Evolutionary conservation across 768 basidiomycete genomes (phyloP).

Genomic region (Hydnomerulius pinastri): DNA sequence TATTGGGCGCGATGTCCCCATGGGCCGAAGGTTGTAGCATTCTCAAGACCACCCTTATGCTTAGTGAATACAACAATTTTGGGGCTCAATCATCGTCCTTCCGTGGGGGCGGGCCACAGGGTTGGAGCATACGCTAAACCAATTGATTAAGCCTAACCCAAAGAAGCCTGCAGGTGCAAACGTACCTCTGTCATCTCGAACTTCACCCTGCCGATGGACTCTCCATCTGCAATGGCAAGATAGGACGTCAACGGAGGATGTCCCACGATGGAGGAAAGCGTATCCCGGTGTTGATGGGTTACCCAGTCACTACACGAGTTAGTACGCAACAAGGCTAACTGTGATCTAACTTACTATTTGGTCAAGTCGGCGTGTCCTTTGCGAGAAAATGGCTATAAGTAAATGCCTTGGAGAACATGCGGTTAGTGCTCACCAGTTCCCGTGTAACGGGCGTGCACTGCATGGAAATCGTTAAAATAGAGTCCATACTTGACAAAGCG

Average conservation of each 20-base stretch:
- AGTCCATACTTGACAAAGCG: neutral
- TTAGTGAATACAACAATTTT: neutral
- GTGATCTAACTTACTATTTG: slow-evolving; percentile 72
- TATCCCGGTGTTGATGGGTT: slow-evolving; percentile 96
- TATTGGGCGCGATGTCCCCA: too few relatives aligned
- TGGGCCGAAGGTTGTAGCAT: too few relatives aligned
- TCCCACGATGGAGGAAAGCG: slow-evolving; percentile 89
- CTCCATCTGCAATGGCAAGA: slow-evolving; percentile 91
- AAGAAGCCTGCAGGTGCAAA: neutral
- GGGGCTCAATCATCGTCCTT: slow-evolving; percentile 74
- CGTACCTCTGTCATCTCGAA: slow-evolving; percentile 96
- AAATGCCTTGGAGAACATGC: neutral
- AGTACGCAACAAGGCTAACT: slow-evolving; percentile 11
- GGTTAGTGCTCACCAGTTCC: slow-evolving; percentile 73
- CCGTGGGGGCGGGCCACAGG: slow-evolving; percentile 87
- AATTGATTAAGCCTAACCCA: slow-evolving; percentile 24
- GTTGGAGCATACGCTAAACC: slow-evolving; percentile 85
- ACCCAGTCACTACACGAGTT: slow-evolving; percentile 80
- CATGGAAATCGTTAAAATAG: slow-evolving; percentile 15
- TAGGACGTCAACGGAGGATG: slow-evolving; percentile 86
- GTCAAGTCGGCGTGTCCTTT: slow-evolving; percentile 94
- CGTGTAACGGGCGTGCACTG: slow-evolving; percentile 94
- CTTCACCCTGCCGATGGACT: slow-evolving; percentile 82
- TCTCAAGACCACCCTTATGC: neutral
- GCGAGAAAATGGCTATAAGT: slow-evolving; percentile 11